Base-by-base conservation (phyloP, 1,139 yeast species). In the Scheffersomyces segobiensis region DNA sequence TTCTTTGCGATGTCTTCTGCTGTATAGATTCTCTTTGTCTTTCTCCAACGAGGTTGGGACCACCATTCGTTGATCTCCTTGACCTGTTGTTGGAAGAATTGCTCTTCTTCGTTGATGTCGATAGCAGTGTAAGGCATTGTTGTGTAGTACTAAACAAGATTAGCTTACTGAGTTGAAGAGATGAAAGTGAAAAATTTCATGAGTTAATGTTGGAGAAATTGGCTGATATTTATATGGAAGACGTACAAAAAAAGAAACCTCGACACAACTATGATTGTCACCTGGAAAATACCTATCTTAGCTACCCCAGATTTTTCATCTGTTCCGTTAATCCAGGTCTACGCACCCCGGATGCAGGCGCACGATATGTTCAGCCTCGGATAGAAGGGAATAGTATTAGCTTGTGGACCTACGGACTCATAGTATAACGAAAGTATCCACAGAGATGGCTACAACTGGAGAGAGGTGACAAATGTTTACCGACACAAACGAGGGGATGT, bases 1-100 rank as follows among this genome's bases (percentile, higher is more conserved):
- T 93, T 91, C 66, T 83, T 81, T 55, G 96, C 98, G 70, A 93
- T 92, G 68, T 92, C 97, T 73, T 88, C 93, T 49, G 98, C 91
- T 56, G 91, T 75, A 79, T 93, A 95, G 72, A 89, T 89, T 75
- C 99, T 89, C 80, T 88, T 91, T 70, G 97, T 90, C 70, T 88
- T 86, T 62, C 78, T 79, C 97, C 97, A 93, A 77, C 99, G 89
- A 63, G 97, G 96, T 69, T 88, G 84, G 12, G 89, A 71, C 98
- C 98, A 93, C 98, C 98, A 93, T 70, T 87, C 72, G 65, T 88
- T 84, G 69, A 93, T 88, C 55, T 87, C 90, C 55, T 83, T 80
- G 60, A 91, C 89, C 73, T 92, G 93, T 56, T 81, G 76, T 69
- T 88, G 86, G 83, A 83, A 91, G 70, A 79, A 80, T 64, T 74